Evolutionary conservation across 495 filamentous ascomycete species (phyloP).

Genomic region (Annulohypoxylon bovei): DNA sequence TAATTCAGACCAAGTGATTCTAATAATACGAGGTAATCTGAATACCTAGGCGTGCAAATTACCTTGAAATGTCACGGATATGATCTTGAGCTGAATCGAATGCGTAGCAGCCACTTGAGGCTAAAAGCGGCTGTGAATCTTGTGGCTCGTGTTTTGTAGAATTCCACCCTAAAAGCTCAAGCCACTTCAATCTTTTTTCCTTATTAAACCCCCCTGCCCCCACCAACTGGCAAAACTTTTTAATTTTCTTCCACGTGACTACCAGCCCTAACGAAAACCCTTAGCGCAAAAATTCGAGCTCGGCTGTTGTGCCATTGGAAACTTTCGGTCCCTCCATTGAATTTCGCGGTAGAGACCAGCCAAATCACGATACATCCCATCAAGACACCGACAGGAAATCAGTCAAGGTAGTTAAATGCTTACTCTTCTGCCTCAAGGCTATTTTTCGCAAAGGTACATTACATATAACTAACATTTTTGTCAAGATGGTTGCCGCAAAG

Average conservation of each 20-base stretch:
- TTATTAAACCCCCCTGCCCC: neutral
- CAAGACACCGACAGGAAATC: conserved; percentile 54
- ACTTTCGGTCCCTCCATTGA: conserved; percentile 43
- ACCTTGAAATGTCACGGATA: neutral
- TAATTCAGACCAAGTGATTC: neutral
- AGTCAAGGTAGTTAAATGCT: conserved; percentile 56
- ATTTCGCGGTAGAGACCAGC: conserved; percentile 50
- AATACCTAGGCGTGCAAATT: neutral
- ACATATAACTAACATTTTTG: conserved; percentile 47
- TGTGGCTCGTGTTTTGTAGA: neutral
- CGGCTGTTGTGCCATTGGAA: conserved; percentile 38
- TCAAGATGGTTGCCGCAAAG: conserved; percentile 97
- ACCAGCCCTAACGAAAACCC: conserved; percentile 41
- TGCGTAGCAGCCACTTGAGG: neutral
- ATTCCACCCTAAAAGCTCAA: neutral
- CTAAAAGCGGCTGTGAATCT: neutral
- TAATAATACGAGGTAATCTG: neutral
- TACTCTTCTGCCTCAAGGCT: neutral
- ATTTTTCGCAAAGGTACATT: conserved; percentile 7
- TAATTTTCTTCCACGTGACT: conserved; percentile 15
- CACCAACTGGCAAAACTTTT: neutral
- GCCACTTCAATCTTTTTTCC: neutral
- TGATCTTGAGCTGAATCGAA: neutral
- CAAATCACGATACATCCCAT: conserved; percentile 54
- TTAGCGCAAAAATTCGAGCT: conserved; percentile 39